Conservation (phyloP, 352 stramenopile genomes). For the Phytophthora citrophthora region DNA sequence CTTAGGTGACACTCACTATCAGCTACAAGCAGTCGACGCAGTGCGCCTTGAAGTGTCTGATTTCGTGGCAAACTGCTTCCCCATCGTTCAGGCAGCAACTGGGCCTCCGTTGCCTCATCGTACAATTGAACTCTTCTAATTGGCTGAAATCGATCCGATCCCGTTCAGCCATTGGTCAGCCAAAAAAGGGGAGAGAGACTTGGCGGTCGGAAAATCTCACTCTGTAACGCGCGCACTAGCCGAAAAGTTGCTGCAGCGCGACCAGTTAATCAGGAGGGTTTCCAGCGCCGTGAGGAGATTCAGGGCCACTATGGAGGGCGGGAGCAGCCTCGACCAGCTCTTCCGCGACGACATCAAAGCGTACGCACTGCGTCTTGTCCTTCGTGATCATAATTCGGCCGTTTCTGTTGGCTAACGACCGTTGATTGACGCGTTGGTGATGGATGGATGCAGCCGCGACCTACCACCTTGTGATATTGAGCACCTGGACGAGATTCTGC, state of each 20-base stretch:
- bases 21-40: slow-evolving; percentile 8
- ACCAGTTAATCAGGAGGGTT: slow-evolving; percentile 20
- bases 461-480: slow-evolving; percentile 72
- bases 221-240: slow-evolving; percentile 22
- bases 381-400: neutral
- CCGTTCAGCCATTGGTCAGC: slow-evolving; percentile 24
- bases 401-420: slow-evolving; percentile 21
- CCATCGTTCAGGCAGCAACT: slow-evolving; percentile 25
- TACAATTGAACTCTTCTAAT: slow-evolving; percentile 7
- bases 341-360: slow-evolving; percentile 64
- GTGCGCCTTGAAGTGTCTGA: slow-evolving; percentile 19
- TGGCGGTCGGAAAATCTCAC: slow-evolving; percentile 19
- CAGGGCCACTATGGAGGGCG: slow-evolving; percentile 40
- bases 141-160: slow-evolving; percentile 14
- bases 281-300: neutral
- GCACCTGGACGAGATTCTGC: slow-evolving; percentile 66
- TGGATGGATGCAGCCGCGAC: slow-evolving; percentile 45
- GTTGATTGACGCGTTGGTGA: slow-evolving; percentile 14
- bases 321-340: slow-evolving; percentile 47
- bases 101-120: slow-evolving; percentile 15
- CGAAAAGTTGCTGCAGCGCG: slow-evolving; percentile 35
- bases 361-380: slow-evolving; percentile 35
- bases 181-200: slow-evolving; percentile 21
- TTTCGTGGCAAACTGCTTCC: slow-evolving; percentile 20
- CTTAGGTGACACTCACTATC: neutral